A percentile compares a stretch with the other conserved stretches of the same genome.
phyloP scores from a whole-genome alignment of 2,329 filamentous ascomycete genomes.

The Neospermospora avenae region DNA sequence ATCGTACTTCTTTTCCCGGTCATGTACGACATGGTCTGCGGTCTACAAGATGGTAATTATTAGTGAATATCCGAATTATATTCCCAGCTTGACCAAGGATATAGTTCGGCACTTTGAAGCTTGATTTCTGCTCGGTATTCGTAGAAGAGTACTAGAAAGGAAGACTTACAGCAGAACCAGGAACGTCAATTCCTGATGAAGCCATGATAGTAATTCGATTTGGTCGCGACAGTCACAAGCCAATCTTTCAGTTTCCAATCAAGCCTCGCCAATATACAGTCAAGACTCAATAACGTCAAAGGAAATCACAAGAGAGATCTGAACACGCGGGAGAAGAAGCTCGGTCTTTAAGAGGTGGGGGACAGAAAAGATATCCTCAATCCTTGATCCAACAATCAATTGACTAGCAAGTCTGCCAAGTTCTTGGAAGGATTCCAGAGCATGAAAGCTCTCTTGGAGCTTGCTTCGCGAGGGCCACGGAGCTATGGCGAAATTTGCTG shows the following conservation, averaged over 20 bases:
- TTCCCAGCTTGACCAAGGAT: background rate
- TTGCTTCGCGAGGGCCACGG: background rate
- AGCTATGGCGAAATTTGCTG: constrained; percentile 1
- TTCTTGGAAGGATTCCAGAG: background rate
- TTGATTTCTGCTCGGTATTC: background rate
- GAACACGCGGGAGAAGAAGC: background rate
- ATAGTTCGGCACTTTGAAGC: background rate
- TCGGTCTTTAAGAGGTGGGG: background rate
- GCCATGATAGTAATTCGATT: constrained; percentile 15
- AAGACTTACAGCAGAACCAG: constrained; percentile 12
- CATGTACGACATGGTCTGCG: constrained; percentile 18
- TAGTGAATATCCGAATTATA: background rate
- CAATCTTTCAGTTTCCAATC: background rate
- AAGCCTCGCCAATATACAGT: constrained; percentile 4
- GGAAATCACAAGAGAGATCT: background rate
- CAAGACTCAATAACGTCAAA: background rate
- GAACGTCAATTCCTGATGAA: constrained; percentile 22
- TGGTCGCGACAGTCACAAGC: background rate
- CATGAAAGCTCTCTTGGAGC: background rate
- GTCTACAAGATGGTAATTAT: background rate
- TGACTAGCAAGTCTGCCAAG: constrained; percentile 1
- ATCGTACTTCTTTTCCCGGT: constrained; percentile 9
- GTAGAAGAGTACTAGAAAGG: background rate
- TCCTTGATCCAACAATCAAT: no score
- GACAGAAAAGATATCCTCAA: background rate